Base-by-base conservation (phyloP, 2,329 filamentous ascomycete genomes). In the Fusarium odoratissimum region DNA sequence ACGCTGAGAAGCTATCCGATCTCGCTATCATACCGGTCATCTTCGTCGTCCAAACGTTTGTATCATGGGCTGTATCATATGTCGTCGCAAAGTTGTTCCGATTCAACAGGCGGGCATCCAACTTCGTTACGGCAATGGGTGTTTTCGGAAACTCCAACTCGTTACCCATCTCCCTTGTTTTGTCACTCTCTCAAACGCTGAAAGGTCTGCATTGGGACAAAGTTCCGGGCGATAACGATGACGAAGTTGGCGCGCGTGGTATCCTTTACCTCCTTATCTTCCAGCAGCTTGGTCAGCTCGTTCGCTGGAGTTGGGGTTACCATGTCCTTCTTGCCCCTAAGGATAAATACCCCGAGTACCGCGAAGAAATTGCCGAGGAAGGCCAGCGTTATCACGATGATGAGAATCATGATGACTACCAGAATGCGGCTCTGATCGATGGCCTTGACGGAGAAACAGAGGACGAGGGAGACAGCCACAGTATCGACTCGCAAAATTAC, bases 91-190 rank as follows among this genome's bases (percentile, higher is more conserved):
- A 89, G 82, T 84, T 90, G 54, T 97, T 95, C 81, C 87, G 93
- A 21, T 95, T 99, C 83, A 91, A 90, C 76, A 95, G 93, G 81
- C 91, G 95, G 70, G 93, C 95, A 45, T 90, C 92, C 74, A 99
- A 99, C 84, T 99, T 99, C 79, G 93, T 99, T 45, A 93, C 94
- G 37, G 96, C 96, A 59, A 99, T 99, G 96, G 95, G 93, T 41
- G 89, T 98, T 54, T 99, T 99, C 81, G 96, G 95, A 76, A 99
- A 99, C 82, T 98, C 95, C 38, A 99, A 99, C 83, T 98, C 96
- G 23, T 88, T 99, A 25, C 96, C 96, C 1, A 98, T 99, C 69
- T 99, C 96, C 0, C 90, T 99, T 62, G 95, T 99, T 70, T 89
- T 98, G 64, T 98, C 95, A 13, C 88, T 99, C 16, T 97, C 95